These are phyloP conservation scores for Ophiostoma populinum DNA, from an alignment of 2,329 filamentous ascomycete genomes.

Conservation along the genomic window DNA sequence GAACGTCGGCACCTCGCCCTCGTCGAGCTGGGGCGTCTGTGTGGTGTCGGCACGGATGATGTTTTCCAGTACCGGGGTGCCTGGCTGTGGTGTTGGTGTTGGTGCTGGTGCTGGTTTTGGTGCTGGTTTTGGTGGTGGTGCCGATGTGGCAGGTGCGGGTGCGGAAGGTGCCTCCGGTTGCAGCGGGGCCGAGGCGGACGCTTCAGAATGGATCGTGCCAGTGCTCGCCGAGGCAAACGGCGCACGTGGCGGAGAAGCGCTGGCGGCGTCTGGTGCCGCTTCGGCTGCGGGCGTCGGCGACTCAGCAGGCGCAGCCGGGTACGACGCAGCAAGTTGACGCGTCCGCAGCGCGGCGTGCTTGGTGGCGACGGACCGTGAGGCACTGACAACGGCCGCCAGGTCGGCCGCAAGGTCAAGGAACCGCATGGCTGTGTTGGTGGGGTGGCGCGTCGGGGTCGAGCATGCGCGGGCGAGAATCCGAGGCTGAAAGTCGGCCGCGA, in stretches of 20 bases:
- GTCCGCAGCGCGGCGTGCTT: slow-evolving; percentile 42
- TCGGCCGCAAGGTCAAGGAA: slow-evolving; percentile 51
- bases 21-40: background rate
- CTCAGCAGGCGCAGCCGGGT: background rate
- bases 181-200: too few relatives aligned
- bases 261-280: background rate
- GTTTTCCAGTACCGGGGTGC: background rate
- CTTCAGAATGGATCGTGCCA: too few relatives aligned
- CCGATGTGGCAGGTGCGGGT: too few relatives aligned
- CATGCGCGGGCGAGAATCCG: too few relatives aligned
- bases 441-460: slow-evolving; percentile 1
- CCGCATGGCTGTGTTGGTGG: slow-evolving; percentile 30
- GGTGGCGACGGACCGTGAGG: slow-evolving; percentile 48
- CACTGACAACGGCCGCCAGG: slow-evolving; percentile 51
- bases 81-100: background rate
- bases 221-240: too few relatives aligned
- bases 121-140: background rate
- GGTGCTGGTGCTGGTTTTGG: background rate
- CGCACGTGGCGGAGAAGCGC: background rate
- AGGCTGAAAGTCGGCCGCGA: too few relatives aligned
- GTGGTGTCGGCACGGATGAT: background rate
- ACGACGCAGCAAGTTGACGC: slow-evolving; percentile 25
- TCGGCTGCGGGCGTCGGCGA: background rate
- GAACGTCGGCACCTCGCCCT: slow-evolving; percentile 9
- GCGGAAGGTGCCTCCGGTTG: too few relatives aligned